A percentile compares a stretch with the other conserved stretches of the same genome.
phyloP scores from a whole-genome alignment of 768 basidiomycete species.

The Boletus rex-veris region DNA sequence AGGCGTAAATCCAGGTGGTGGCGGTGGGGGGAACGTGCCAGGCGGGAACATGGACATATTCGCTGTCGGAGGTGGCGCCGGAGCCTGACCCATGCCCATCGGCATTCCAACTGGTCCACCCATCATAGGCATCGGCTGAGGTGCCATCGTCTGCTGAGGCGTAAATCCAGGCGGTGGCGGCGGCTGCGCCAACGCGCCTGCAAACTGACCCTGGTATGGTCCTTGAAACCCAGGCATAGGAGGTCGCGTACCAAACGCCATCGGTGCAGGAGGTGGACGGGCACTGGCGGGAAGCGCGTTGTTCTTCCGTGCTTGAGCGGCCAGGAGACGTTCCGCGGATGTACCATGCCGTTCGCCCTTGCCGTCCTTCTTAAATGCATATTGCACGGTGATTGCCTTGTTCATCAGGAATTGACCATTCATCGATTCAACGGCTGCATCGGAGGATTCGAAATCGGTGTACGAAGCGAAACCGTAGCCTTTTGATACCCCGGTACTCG shows the following conservation, averaged over 20 bases:
- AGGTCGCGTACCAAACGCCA: constrained; percentile 65
- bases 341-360: constrained; percentile 98
- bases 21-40: constrained; percentile 56
- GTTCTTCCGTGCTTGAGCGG: constrained; percentile 93
- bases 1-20: constrained; percentile 64
- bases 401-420: constrained; percentile 98
- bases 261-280: constrained; percentile 72
- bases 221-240: constrained; percentile 70
- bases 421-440: constrained; percentile 96
- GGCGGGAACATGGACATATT: constrained; percentile 46
- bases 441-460: constrained; percentile 96
- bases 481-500: constrained; percentile 80
- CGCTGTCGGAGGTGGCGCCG: constrained; percentile 26
- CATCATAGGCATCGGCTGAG: constrained; percentile 38
- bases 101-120: constrained; percentile 28
- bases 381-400: constrained; percentile 95
- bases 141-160: constrained; percentile 65
- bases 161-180: constrained; percentile 80
- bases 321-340: constrained; percentile 91
- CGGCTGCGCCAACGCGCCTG: constrained; percentile 79
- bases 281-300: constrained; percentile 80
- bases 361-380: constrained; percentile 99
- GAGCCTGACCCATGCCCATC: constrained; percentile 37
- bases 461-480: constrained; percentile 98
- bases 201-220: constrained; percentile 90